Evolutionary conservation across 805 yeast genomes (phyloP), one percentile per base, ranked within the genome.

Genomic region (Crinitomyces ghanaensis): DNA sequence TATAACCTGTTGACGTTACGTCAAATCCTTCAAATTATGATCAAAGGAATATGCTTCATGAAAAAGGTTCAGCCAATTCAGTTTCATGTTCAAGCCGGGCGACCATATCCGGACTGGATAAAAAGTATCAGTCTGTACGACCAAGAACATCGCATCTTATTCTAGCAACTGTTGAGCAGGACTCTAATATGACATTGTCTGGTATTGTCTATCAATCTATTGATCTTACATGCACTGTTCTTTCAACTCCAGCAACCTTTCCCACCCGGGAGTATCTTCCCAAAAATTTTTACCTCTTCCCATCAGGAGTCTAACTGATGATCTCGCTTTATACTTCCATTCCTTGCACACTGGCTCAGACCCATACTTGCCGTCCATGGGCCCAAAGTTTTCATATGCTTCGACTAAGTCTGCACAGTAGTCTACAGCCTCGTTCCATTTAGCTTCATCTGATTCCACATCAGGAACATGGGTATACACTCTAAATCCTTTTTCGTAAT

Each of bases 351-450:
- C 93, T n/a, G 77, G 44, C 14, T 77, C 93, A 2, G 83, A 85
- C 16, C 78, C 79, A 48, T 76, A 69, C 44, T 56, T 49, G 12
- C 65, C 65, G 16, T 49, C 54, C 31, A 72, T 55, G 37, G 79
- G 91, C n/a, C 97, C 97, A 20, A 82, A 65, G 3, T 81, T 76
- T 49, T 77, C 85, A 53, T 85, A 88, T 1, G 95, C 88, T 26
- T 91, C 80, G 2, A 80, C 75, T 36, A 88, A 63, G 40, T 85
- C 94, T 21, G 61, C 56, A 50, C 94, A 80, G 1, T 80, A 69
- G 15, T 76, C 86, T 4, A 82, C 85, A 0, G 93, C 83, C 22
- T 72, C 77, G 41, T 71, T 68, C 93, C 94, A 86, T 0, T 68
- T 63, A 4, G 42, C 45, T 49, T 77, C 85, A 40, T 72, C 67